phyloP scores from a whole-genome alignment of 495 filamentous ascomycete species.

The Clohesyomyces aquaticus region DNA sequence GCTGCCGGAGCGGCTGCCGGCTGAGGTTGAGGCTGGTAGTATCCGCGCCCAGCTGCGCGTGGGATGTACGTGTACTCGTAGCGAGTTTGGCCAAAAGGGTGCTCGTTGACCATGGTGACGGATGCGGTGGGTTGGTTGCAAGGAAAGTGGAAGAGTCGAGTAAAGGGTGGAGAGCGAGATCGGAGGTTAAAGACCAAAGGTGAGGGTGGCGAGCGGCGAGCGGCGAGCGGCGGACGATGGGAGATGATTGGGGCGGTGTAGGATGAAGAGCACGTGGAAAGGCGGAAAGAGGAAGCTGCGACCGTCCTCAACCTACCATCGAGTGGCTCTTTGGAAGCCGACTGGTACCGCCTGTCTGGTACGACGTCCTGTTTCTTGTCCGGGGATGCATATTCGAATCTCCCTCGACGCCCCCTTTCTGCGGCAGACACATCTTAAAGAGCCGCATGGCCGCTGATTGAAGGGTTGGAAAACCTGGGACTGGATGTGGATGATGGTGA shows the following conservation, averaged over 20 bases:
- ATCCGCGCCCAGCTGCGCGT: not conserved
- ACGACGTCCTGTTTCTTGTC: not conserved
- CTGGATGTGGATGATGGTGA: too few relatives aligned
- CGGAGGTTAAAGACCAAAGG: not conserved
- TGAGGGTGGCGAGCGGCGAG: not conserved
- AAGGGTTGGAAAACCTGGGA: too few relatives aligned
- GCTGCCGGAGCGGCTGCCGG: not conserved
- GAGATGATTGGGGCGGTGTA: too few relatives aligned
- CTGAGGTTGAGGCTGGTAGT: not conserved
- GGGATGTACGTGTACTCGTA: constrained; percentile 1
- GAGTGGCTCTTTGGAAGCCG: not conserved
- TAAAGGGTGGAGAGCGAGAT: not conserved
- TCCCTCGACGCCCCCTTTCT: not conserved
- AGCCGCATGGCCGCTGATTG: too few relatives aligned
- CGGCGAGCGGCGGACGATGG: not conserved
- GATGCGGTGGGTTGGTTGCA: not conserved
- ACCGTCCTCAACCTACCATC: not conserved
- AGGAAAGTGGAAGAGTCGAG: not conserved
- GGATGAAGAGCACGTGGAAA: not conserved
- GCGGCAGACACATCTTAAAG: not conserved
- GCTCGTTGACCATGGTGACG: not conserved
- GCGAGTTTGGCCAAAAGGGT: constrained; percentile 3
- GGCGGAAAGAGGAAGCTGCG: not conserved
- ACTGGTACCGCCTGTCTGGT: not conserved
- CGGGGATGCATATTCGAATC: not conserved